A percentile compares a stretch with the other conserved stretches of the same genome.
These are phyloP conservation scores for Aspergillus persii DNA, from an alignment of 2,329 filamentous ascomycete species.

Conservation along the genomic window DNA sequence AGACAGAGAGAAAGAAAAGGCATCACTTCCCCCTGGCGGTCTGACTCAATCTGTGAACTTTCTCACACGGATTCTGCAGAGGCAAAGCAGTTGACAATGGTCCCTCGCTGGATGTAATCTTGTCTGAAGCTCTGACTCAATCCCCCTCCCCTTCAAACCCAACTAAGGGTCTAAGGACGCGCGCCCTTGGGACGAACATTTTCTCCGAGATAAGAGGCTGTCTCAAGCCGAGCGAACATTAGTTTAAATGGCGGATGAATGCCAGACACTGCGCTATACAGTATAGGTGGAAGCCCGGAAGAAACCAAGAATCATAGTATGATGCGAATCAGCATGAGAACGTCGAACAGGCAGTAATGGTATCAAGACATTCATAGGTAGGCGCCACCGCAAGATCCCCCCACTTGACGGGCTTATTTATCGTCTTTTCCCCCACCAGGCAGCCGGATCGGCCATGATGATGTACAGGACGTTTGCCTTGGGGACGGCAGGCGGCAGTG, in stretches of 20 bases:
- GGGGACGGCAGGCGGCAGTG: not conserved
- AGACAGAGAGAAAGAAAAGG: too few species aligned
- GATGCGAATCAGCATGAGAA: not conserved
- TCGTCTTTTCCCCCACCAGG: not conserved
- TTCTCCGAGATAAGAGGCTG: not conserved
- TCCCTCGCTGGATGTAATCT: not conserved
- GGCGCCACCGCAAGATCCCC: not conserved
- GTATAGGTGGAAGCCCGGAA: not conserved
- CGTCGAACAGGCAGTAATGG: not conserved
- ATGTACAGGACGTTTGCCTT: not conserved
- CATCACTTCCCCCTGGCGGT: not conserved
- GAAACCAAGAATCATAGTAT: not conserved
- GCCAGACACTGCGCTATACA: not conserved
- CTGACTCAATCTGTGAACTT: not conserved
- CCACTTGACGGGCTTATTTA: not conserved
- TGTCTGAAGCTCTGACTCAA: not conserved
- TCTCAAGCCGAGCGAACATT: not conserved
- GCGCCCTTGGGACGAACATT: not conserved
- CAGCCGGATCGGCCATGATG: not conserved
- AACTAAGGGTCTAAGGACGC: too few species aligned
- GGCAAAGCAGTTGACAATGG: not conserved
- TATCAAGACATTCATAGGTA: too few species aligned
- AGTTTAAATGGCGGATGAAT: not conserved
- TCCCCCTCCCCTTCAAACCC: not conserved
- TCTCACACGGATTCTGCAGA: not conserved